Conservation (phyloP, 2,329 filamentous ascomycete species). For the Tolypocladium ovalisporum region DNA sequence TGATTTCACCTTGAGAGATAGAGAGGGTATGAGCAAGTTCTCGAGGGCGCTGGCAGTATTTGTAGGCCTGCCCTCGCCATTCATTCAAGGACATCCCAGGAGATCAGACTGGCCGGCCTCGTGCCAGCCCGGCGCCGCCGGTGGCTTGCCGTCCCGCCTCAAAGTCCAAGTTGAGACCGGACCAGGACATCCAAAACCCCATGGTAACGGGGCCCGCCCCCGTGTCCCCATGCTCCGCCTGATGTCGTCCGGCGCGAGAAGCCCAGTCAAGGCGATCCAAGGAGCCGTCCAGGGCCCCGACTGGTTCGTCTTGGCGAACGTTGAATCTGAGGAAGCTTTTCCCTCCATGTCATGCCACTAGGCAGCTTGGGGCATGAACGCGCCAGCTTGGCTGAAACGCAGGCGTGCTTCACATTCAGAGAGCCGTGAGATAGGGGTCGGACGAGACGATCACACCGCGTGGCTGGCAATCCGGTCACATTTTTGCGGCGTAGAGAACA, state of each 20-base stretch:
- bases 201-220: neutral
- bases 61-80: neutral
- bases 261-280: neutral
- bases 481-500: neutral
- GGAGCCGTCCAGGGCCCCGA: neutral
- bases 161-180: neutral
- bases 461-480: constrained; percentile 1
- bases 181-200: neutral
- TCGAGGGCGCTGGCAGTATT: neutral
- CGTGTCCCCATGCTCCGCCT: neutral
- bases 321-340: neutral
- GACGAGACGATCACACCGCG: constrained; percentile 1
- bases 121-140: neutral
- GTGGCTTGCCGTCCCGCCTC: neutral
- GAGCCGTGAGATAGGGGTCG: neutral
- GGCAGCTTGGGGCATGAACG: neutral
- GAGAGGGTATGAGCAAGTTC: neutral
- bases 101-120: neutral
- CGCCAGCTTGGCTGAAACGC: constrained; percentile 6
- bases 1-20: neutral
- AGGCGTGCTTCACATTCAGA: constrained; percentile 9
- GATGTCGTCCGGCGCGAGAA: neutral
- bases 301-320: neutral
- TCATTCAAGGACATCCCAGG: neutral
- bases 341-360: neutral